Conservation (phyloP, 192 early-diverging fungal species). For the Glomus cerebriforme region DNA sequence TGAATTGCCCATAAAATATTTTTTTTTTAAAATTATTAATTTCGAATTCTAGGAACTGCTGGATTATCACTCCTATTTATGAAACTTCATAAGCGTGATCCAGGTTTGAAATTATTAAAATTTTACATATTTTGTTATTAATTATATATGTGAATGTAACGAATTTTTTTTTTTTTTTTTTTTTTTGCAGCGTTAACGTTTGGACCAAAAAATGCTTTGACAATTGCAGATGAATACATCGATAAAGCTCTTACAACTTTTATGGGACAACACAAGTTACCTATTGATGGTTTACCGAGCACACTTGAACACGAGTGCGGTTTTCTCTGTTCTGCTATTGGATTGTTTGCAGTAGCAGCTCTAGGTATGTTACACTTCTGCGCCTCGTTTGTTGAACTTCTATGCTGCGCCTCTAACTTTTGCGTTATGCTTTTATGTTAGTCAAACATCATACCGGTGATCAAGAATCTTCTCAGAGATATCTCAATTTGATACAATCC, state of each 20-base stretch:
- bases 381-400: neutral
- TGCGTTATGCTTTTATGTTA: neutral
- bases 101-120: neutral
- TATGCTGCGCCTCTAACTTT: neutral
- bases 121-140: neutral
- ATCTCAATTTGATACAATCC: slow-evolving; percentile 5
- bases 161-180: neutral
- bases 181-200: slow-evolving; percentile 9
- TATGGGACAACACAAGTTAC: neutral
- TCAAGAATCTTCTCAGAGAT: neutral
- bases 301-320: slow-evolving; percentile 3
- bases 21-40: neutral
- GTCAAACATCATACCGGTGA: slow-evolving; percentile 22
- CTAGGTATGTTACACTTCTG: neutral
- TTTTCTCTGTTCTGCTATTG: slow-evolving; percentile 19
- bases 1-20: neutral
- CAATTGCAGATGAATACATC: slow-evolving; percentile 22
- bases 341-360: slow-evolving; percentile 10
- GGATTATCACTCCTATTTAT: slow-evolving; percentile 17
- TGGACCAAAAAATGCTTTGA: neutral
- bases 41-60: neutral
- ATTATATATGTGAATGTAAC: neutral
- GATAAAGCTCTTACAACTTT: neutral
- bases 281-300: neutral
- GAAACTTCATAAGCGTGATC: slow-evolving; percentile 18